These are phyloP conservation scores for Salix udensis DNA, from an alignment of 345 rosid species.

Conservation along the genomic window DNA sequence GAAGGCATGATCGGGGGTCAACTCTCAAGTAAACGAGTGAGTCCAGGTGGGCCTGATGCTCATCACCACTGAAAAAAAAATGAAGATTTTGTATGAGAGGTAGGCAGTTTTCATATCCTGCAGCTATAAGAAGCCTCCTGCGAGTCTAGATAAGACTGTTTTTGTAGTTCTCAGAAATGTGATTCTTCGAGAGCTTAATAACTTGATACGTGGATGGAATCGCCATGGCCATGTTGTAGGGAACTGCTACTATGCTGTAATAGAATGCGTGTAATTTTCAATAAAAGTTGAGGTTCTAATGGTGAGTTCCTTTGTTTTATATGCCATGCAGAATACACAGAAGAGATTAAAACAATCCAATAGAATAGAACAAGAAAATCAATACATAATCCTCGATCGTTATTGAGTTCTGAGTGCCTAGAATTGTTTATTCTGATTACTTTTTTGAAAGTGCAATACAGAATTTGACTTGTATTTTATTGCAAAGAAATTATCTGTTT, in stretches of 20 bases:
- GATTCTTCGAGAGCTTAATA: too few species aligned
- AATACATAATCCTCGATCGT: background rate
- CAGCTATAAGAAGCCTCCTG: too few species aligned
- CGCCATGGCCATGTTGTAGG: too few species aligned
- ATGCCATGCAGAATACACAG: background rate
- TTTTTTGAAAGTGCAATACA: background rate
- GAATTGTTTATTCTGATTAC: background rate
- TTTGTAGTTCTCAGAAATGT: too few species aligned
- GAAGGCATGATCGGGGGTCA: conserved; percentile 3
- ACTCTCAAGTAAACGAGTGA: conserved; percentile 23
- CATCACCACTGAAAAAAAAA: conserved; percentile 38
- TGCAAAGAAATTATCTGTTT: background rate
- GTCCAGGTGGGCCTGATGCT: conserved; percentile 58
- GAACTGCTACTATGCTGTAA: too few species aligned
- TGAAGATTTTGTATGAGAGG: background rate
- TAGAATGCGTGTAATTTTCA: too few species aligned
- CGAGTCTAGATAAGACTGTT: too few species aligned
- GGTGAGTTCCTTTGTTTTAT: background rate
- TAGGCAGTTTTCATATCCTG: background rate
- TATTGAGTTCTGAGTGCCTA: background rate
- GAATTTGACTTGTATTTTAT: background rate
- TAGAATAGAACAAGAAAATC: background rate
- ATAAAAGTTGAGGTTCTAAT: background rate
- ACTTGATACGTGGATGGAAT: too few species aligned
- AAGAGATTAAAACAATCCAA: background rate